These are phyloP conservation scores for Tetrapisispora iriomotensis DNA, from an alignment of 805 yeast species.

Conservation along the genomic window DNA sequence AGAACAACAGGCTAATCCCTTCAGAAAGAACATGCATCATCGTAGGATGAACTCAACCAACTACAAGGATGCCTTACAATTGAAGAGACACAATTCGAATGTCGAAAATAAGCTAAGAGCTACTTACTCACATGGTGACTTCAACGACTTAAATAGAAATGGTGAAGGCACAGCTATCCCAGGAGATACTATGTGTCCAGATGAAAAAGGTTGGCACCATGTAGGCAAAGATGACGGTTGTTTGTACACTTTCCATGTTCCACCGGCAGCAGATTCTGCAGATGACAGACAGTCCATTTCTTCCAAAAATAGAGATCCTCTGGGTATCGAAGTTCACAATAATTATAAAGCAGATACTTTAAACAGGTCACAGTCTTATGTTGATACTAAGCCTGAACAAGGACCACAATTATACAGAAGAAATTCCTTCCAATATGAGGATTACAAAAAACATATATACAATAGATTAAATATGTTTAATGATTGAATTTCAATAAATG, in stretches of 20 bases:
- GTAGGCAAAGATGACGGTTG: neutral
- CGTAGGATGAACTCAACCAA: conserved; percentile 14
- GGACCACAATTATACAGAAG: conserved; percentile 3
- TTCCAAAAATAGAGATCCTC: no score
- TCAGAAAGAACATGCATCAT: neutral
- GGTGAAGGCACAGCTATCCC: neutral
- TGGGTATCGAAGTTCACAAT: no score
- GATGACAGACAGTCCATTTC: no score
- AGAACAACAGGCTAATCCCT: no score
- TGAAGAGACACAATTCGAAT: conserved; percentile 1
- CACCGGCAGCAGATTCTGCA: no score
- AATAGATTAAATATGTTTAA: conserved; percentile 22
- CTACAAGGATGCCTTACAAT: conserved; percentile 12
- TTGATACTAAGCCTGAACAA: no score
- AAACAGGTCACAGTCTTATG: neutral
- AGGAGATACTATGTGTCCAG: neutral
- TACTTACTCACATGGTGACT: neutral
- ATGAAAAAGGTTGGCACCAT: neutral
- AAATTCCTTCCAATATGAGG: conserved; percentile 23
- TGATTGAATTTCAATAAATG: conserved; percentile 1
- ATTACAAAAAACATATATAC: conserved; percentile 26
- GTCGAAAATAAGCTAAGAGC: neutral
- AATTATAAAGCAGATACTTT: neutral
- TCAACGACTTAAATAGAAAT: neutral
- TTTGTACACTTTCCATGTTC: neutral